Percentiles rank a stretch among this genome's conserved stretches.
phyloP scores from a whole-genome alignment of 164 flowering plant species.

The Berberis vulgaris region DNA sequence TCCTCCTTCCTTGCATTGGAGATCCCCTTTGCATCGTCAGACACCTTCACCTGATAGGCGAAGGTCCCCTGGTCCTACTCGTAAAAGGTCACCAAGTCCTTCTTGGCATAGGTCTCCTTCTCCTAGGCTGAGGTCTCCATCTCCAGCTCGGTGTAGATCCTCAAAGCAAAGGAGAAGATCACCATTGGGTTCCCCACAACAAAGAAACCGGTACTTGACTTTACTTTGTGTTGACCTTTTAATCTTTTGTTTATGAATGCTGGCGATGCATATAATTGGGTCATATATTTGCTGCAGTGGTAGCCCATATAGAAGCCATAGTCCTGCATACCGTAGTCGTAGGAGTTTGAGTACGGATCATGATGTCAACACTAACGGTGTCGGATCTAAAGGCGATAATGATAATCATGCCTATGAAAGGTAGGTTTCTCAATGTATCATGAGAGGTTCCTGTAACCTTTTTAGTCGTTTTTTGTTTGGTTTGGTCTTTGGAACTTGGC shows the following conservation, averaged over 20 bases:
- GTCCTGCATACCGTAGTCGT: conserved; percentile 13
- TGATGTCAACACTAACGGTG: conserved; percentile 16
- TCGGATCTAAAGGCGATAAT: conserved; percentile 13
- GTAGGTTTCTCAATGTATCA: conserved; percentile 4
- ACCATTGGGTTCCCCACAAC: conserved; percentile 32
- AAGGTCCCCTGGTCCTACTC: conserved; percentile 16
- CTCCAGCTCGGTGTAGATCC: conserved; percentile 19
- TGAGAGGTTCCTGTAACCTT: neutral
- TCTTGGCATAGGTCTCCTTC: conserved; percentile 4
- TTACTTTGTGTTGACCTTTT: neutral
- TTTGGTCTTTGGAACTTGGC: neutral
- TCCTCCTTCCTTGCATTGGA: no score
- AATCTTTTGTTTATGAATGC: neutral
- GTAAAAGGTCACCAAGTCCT: conserved; percentile 22
- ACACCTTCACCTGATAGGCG: conserved; percentile 33
- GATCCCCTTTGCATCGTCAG: no score
- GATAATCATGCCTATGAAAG: conserved; percentile 19
- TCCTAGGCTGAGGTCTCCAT: conserved; percentile 15
- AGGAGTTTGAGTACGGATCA: conserved; percentile 30
- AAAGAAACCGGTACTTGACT: conserved; percentile 33
- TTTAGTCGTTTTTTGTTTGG: neutral
- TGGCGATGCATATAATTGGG: neutral
- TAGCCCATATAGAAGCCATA: conserved; percentile 20
- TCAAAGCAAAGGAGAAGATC: conserved; percentile 15
- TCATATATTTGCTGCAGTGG: conserved; percentile 16